Percentiles rank a stretch among this genome's conserved stretches.
These are phyloP conservation scores for Nitzschia sp. DNA, from an alignment of 108 stramenopile species.

Conservation along the genomic window DNA sequence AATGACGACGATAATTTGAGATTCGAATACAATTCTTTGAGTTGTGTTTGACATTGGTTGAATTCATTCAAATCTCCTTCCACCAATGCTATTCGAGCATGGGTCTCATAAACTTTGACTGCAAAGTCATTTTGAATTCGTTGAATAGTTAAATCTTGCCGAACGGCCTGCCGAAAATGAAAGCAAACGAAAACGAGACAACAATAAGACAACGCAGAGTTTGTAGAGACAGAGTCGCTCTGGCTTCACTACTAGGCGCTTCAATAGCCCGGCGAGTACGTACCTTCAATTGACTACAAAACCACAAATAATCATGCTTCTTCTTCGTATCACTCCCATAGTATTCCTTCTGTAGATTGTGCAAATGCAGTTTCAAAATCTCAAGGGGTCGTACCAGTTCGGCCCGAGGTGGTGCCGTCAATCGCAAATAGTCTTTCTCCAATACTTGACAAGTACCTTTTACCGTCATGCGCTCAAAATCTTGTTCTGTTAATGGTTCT, in stretches of 20 bases:
- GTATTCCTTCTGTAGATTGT: conserved; percentile 50
- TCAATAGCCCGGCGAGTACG: background rate
- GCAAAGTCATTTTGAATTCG: conserved; percentile 86
- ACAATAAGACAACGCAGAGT: too few relatives aligned
- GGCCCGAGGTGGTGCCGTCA: conserved; percentile 73
- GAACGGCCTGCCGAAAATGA: conserved; percentile 76
- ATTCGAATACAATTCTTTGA: conserved; percentile 69
- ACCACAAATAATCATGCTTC: conserved; percentile 76
- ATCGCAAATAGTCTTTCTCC: conserved; percentile 85
- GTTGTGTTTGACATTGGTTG: conserved; percentile 96
- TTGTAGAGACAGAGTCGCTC: too few relatives aligned
- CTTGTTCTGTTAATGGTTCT: conserved; percentile 49
- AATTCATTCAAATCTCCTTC: conserved; percentile 58
- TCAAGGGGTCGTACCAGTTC: conserved; percentile 71
- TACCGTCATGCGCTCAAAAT: conserved; percentile 76
- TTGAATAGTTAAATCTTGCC: conserved; percentile 96
- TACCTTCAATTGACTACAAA: conserved; percentile 81
- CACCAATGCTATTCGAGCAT: conserved; percentile 93
- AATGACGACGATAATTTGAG: conserved; percentile 1
- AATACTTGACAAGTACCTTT: conserved; percentile 71
- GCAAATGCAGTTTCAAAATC: conserved; percentile 60
- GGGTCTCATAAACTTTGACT: conserved; percentile 92
- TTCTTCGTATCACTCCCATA: conserved; percentile 3
- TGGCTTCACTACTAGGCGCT: too few relatives aligned
- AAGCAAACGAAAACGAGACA: background rate